Percentiles rank a stretch among this genome's conserved stretches.
phyloP scores from a whole-genome alignment of 2,329 filamentous ascomycete species.

The Ceratocystiopsis minuta region DNA sequence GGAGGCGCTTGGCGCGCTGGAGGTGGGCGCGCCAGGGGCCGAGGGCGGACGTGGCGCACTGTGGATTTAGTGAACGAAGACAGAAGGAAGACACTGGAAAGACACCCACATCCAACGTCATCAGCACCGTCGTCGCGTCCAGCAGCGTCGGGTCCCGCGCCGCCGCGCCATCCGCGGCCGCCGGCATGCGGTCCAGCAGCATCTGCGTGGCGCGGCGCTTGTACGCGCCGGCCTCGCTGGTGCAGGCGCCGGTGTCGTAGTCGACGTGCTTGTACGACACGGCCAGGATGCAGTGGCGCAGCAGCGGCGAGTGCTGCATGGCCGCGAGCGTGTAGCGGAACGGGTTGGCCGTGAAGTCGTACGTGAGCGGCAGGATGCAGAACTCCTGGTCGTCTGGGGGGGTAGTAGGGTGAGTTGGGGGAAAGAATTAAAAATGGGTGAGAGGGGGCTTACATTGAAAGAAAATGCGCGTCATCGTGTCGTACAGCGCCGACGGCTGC shows the following conservation, averaged over 20 bases:
- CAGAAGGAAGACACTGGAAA: not conserved
- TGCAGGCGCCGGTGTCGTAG: slow-evolving; percentile 11
- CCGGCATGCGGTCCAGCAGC: slow-evolving; percentile 8
- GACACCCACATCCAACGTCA: slow-evolving; percentile 16
- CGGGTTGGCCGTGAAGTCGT: slow-evolving; percentile 16
- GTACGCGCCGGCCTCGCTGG: slow-evolving; percentile 10
- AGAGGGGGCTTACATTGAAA: slow-evolving; percentile 3
- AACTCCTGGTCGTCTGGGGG: slow-evolving; percentile 17
- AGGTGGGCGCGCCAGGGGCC: slow-evolving; percentile 16
- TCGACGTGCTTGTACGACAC: slow-evolving; percentile 14
- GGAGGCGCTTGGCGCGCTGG: slow-evolving; percentile 1
- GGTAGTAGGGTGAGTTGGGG: not conserved
- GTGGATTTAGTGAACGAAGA: not conserved
- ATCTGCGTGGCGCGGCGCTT: slow-evolving; percentile 12
- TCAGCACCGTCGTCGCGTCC: slow-evolving; percentile 15
- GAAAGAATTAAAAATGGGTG: not conserved
- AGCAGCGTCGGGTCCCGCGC: slow-evolving; percentile 9
- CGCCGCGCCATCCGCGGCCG: not conserved
- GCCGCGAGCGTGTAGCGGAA: slow-evolving; percentile 14
- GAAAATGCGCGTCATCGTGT: slow-evolving; percentile 5
- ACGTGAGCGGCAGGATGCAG: slow-evolving; percentile 17
- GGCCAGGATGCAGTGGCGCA: slow-evolving; percentile 17
- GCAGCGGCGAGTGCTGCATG: slow-evolving; percentile 12
- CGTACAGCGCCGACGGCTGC: slow-evolving; percentile 2
- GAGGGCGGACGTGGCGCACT: slow-evolving; percentile 18